Base-by-base conservation (phyloP, 2,329 filamentous ascomycete species). In the Penicillium sp. region DNA sequence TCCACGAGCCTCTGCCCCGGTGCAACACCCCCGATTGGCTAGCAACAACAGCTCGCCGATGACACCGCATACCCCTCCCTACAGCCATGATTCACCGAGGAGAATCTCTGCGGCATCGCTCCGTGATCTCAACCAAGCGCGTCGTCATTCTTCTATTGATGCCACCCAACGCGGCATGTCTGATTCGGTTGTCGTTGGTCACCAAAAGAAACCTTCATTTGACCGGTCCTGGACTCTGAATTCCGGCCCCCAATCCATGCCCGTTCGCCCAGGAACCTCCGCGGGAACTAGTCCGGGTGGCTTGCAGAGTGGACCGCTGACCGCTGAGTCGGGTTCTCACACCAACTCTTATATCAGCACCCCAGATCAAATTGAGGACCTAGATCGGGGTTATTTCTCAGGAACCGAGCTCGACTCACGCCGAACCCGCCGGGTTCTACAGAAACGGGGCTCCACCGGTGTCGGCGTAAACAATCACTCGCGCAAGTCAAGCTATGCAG, bases 381-480 rank as follows among this genome's bases (percentile, higher is more conserved):
- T 90, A 16, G 94, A 97, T 66, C 84, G 91, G 35, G 93, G 92
- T 25, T 97, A 97, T 72, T 96, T 97, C 68, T 97, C 93, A 8
- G 91, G 92, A 3, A 89, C 88, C 16, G 93, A 97, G 66, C 79
- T 86, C 12, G 91, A 97, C 60, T 83, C 83, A 41, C 85, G 88
- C 55, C 86, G 84, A 64, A 74, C 70, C 48, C 84, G 89, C 44
- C 95, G 91, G 68, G 80, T 94, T 45, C 78, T 97, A 60, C 90
- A 90, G 72, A 95, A 94, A 75, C 86, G 89, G 35, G 70, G 71
- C 40, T 75, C 73, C 58, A 73, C 60, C 6, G 61, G 63, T 42
- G 68, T 68, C 34, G 73, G 71, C 45, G 57, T 77, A 37, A 78
- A 32, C 39, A 44, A 74, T 58, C 84, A 90, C 71, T 86, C 87